A percentile compares a stretch with the other conserved stretches of the same genome.
Evolutionary conservation across 495 filamentous ascomycete genomes (phyloP).

Genomic region (Aspergillus ellipticus): DNA sequence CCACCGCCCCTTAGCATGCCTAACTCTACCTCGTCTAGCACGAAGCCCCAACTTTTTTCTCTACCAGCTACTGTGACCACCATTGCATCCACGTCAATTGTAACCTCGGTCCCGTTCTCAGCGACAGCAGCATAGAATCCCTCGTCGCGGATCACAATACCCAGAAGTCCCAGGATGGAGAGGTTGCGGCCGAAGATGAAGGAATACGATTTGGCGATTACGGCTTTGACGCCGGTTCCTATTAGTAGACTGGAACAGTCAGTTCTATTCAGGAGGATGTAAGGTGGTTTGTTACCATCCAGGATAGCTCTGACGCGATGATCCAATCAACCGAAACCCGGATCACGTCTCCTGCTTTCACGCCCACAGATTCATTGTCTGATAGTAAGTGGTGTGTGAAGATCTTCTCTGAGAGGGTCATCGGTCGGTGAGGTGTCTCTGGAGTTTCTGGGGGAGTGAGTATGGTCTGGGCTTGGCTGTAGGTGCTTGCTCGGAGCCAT

Average conservation of each 20-base stretch:
- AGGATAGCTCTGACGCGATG: constrained; percentile 37
- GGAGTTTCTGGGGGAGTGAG: background rate
- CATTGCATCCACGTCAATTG: constrained; percentile 25
- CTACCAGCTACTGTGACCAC: background rate
- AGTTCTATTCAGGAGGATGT: too few relatives aligned
- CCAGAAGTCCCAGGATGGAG: constrained; percentile 36
- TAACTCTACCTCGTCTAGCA: background rate
- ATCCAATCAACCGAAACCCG: constrained; percentile 42
- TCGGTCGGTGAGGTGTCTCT: background rate
- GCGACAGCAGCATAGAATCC: constrained; percentile 29
- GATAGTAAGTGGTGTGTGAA: background rate
- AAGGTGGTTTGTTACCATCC: constrained; percentile 22
- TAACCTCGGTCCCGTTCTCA: constrained; percentile 26
- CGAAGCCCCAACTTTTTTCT: background rate
- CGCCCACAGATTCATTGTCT: background rate
- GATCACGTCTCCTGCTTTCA: constrained; percentile 32
- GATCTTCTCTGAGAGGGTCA: background rate
- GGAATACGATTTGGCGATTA: constrained; percentile 39
- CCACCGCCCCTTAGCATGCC: background rate
- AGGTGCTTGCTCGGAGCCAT: background rate
- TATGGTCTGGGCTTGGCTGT: background rate
- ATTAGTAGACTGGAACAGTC: too few relatives aligned
- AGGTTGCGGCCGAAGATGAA: constrained; percentile 43
- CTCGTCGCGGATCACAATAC: constrained; percentile 31
- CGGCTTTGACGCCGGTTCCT: constrained; percentile 28